phyloP scores from a whole-genome alignment of 352 stramenopile genomes.

The Phytophthora citrophthora region DNA sequence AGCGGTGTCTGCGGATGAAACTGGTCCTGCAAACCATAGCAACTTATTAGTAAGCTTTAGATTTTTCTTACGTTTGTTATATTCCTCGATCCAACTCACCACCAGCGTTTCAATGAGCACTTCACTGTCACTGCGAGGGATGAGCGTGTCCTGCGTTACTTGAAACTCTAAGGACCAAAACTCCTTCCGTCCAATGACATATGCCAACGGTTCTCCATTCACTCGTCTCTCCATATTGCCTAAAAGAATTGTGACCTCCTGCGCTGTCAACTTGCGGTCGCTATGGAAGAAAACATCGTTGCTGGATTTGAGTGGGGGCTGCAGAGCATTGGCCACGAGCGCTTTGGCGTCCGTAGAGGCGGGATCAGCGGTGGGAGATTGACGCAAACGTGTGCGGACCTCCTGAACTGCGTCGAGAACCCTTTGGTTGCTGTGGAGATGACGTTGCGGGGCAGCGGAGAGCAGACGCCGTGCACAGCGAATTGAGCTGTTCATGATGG shows the following conservation, averaged over 20 bases:
- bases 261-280: slow-evolving; percentile 47
- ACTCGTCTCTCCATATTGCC: slow-evolving; percentile 31
- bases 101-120: slow-evolving; percentile 75
- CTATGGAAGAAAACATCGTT: slow-evolving; percentile 68
- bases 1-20: slow-evolving; percentile 48
- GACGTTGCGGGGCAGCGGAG: neutral
- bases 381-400: slow-evolving; percentile 29
- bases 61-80: neutral
- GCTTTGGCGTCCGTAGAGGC: slow-evolving; percentile 56
- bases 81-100: slow-evolving; percentile 30
- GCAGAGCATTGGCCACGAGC: slow-evolving; percentile 57
- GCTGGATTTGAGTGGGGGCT: slow-evolving; percentile 40
- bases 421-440: slow-evolving; percentile 23
- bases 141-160: slow-evolving; percentile 69
- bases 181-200: slow-evolving; percentile 67
- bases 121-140: slow-evolving; percentile 84
- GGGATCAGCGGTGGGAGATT: slow-evolving; percentile 1
- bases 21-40: slow-evolving; percentile 32
- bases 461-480: neutral
- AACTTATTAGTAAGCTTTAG: neutral
- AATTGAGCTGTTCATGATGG: neutral
- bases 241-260: slow-evolving; percentile 39
- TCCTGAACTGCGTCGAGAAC: slow-evolving; percentile 28
- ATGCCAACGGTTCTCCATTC: slow-evolving; percentile 73
- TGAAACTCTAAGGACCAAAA: slow-evolving; percentile 78